These are phyloP conservation scores for Penicillium daleae DNA, from an alignment of 495 filamentous ascomycete genomes.

Conservation along the genomic window DNA sequence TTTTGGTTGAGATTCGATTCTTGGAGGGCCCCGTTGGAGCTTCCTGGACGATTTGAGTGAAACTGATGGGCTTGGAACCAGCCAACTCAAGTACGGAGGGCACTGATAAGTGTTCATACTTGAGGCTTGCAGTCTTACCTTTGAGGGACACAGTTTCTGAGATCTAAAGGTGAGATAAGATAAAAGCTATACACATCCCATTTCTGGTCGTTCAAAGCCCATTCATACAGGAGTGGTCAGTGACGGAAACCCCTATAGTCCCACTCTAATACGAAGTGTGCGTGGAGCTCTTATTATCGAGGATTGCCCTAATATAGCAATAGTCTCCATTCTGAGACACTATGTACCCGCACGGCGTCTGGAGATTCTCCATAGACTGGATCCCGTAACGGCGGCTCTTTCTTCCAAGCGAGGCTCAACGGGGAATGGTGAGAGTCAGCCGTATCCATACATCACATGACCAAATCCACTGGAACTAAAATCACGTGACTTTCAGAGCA, in stretches of 20 bases:
- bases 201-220: no score
- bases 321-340: not conserved
- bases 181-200: not conserved
- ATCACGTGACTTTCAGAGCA: slow-evolving; percentile 1
- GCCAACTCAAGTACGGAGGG: no score
- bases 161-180: not conserved
- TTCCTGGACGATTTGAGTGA: not conserved
- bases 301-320: not conserved
- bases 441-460: not conserved
- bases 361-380: not conserved
- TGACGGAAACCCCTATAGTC: no score
- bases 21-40: not conserved
- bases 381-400: not conserved
- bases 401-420: slow-evolving; percentile 6
- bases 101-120: not conserved
- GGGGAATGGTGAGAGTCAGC: not conserved
- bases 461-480: no score
- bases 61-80: not conserved
- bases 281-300: not conserved
- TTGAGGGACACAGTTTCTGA: not conserved
- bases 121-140: not conserved
- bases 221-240: no score
- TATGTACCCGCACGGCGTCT: not conserved
- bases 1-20: not conserved
- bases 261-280: no score